Conservation (phyloP, 495 filamentous ascomycete genomes). For the Aspergillus funiculosus region DNA sequence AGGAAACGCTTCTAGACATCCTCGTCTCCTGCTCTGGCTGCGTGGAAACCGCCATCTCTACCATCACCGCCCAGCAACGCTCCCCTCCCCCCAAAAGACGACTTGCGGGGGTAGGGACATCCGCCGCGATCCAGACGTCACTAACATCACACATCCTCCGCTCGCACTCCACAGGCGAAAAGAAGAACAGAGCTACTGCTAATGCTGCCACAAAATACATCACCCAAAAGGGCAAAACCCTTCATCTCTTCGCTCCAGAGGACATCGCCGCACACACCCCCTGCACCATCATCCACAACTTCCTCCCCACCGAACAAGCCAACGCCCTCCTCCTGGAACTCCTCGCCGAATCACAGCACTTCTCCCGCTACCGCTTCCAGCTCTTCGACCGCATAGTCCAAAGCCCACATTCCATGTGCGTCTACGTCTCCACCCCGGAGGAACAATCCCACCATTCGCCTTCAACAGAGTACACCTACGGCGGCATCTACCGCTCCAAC, state of each 20-base stretch:
- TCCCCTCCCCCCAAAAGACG: conserved; percentile 2
- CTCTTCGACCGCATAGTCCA: conserved; percentile 80
- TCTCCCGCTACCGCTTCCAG: conserved; percentile 67
- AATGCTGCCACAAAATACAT: conserved; percentile 45
- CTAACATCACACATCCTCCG: conserved; percentile 43
- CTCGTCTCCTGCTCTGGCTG: conserved; percentile 73
- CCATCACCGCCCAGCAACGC: conserved; percentile 37
- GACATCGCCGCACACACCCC: conserved; percentile 78
- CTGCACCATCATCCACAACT: conserved; percentile 88
- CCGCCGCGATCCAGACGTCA: conserved; percentile 31
- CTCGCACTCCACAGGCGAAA: conserved; percentile 7
- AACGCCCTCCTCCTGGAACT: conserved; percentile 69
- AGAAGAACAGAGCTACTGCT: conserved; percentile 21
- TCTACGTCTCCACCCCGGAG: conserved; percentile 69
- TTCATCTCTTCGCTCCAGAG: conserved; percentile 72
- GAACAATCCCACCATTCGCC: conserved; percentile 57
- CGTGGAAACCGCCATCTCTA: conserved; percentile 55
- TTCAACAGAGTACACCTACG: conserved; percentile 81
- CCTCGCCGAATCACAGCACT: conserved; percentile 68
- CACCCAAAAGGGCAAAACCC: conserved; percentile 71
- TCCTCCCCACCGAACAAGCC: conserved; percentile 65
- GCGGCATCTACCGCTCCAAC: conserved; percentile 67
- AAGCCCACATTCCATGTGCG: conserved; percentile 71
- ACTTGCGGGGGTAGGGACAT: not conserved
- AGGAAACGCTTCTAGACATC: conserved; percentile 67